Evolutionary conservation across 2,329 filamentous ascomycete genomes (phyloP).

Genomic region (Pseudogymnoascus sp.): DNA sequence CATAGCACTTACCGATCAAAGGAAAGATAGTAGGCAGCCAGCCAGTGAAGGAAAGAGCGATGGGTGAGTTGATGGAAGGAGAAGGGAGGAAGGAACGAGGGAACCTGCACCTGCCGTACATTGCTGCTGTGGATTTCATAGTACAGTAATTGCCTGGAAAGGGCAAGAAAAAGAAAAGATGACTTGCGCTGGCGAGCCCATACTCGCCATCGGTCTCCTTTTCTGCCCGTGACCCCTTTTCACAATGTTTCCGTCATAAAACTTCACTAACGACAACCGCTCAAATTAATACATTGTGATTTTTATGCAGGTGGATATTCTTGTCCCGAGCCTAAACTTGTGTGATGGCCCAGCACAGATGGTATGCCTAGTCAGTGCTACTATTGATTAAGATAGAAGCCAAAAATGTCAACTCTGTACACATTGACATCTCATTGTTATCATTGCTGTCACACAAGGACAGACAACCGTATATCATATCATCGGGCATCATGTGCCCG

Average conservation of each 20-base stretch:
- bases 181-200: neutral
- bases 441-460: too few relatives aligned
- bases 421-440: too few relatives aligned
- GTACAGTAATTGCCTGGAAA: neutral
- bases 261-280: neutral
- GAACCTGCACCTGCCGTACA: neutral
- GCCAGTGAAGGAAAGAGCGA: neutral
- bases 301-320: neutral
- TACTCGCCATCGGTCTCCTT: neutral
- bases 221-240: neutral
- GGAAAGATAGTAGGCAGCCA: neutral
- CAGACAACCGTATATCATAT: too few relatives aligned
- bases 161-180: neutral
- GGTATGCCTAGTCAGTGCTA: too few relatives aligned
- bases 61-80: neutral
- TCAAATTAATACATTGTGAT: neutral
- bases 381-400: too few relatives aligned
- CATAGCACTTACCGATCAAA: neutral
- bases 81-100: neutral
- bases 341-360: too few relatives aligned
- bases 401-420: too few relatives aligned
- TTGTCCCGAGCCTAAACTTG: neutral
- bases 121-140: neutral
- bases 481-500: neutral
- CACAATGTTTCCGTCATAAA: neutral